A percentile compares a stretch with the other conserved stretches of the same genome.
These are phyloP conservation scores for Diaporthe amygdali DNA, from an alignment of 2,329 filamentous ascomycete genomes.

Conservation along the genomic window DNA sequence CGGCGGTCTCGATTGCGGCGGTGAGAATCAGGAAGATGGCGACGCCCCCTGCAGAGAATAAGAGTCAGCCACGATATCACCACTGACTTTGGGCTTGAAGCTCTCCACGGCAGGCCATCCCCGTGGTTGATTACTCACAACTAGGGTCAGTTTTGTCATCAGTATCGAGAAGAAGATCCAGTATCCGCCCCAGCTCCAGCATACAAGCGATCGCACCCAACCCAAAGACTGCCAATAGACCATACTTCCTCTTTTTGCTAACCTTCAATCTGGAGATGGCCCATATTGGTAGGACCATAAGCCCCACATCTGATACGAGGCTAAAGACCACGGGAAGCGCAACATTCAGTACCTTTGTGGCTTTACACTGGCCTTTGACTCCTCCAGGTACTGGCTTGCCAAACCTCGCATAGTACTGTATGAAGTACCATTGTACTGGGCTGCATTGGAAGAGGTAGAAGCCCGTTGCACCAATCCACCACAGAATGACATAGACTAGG, in stretches of 20 bases:
- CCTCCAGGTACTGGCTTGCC: not conserved
- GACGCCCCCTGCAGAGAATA: not conserved
- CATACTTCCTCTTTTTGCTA: not conserved
- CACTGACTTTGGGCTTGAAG: no score
- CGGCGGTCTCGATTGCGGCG: not conserved
- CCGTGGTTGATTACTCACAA: not conserved
- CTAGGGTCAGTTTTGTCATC: slow-evolving; percentile 8
- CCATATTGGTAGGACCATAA: not conserved
- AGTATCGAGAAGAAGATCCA: not conserved
- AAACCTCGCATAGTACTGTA: not conserved
- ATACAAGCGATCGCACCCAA: not conserved
- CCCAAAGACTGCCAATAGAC: not conserved
- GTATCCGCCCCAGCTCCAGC: not conserved
- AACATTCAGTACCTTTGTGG: not conserved
- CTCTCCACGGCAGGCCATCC: no score
- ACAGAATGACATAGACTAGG: not conserved
- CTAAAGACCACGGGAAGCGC: not conserved
- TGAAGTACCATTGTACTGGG: not conserved
- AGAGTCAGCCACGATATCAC: not conserved
- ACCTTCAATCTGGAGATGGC: not conserved
- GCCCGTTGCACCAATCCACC: not conserved
- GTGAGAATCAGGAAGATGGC: slow-evolving; percentile 3
- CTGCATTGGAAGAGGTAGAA: not conserved
- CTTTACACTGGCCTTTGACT: not conserved
- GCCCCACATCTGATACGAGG: not conserved